A percentile compares a stretch with the other conserved stretches of the same genome.
Evolutionary conservation across 306 rosid genomes (phyloP).

Genomic region (Vigna reflexopilosa): DNA sequence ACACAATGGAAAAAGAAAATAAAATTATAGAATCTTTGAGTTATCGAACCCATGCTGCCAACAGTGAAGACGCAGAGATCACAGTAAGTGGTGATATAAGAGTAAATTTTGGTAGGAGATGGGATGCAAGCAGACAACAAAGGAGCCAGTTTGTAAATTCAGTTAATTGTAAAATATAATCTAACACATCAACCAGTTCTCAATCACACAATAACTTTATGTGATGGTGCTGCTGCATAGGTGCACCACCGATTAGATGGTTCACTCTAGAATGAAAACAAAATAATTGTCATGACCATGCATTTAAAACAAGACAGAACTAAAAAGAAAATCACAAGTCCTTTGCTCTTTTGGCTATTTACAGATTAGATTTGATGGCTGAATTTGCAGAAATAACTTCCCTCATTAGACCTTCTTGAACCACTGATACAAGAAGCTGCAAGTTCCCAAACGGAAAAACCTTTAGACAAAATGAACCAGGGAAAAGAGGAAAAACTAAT

Average conservation of each 20-base stretch:
- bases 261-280: neutral
- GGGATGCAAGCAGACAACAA: too few relatives aligned
- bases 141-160: too few relatives aligned
- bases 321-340: slow-evolving; percentile 19
- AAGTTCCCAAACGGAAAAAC: slow-evolving; percentile 21
- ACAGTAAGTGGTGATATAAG: too few relatives aligned
- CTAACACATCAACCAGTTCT: too few relatives aligned
- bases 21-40: too few relatives aligned
- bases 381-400: slow-evolving; percentile 40
- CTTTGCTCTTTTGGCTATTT: slow-evolving; percentile 39
- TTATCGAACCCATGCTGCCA: too few relatives aligned
- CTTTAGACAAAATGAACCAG: slow-evolving; percentile 20
- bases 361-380: slow-evolving; percentile 62
- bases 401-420: slow-evolving; percentile 87
- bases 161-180: too few relatives aligned
- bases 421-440: slow-evolving; percentile 66
- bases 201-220: neutral
- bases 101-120: too few relatives aligned
- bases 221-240: neutral
- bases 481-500: slow-evolving; percentile 21
- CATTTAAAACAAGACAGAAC: neutral
- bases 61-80: too few relatives aligned
- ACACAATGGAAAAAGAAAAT: too few relatives aligned
- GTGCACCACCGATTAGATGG: neutral
- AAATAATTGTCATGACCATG: neutral